These are phyloP conservation scores for Venturia aucupariae DNA, from an alignment of 2,329 filamentous ascomycete species.

Conservation along the genomic window DNA sequence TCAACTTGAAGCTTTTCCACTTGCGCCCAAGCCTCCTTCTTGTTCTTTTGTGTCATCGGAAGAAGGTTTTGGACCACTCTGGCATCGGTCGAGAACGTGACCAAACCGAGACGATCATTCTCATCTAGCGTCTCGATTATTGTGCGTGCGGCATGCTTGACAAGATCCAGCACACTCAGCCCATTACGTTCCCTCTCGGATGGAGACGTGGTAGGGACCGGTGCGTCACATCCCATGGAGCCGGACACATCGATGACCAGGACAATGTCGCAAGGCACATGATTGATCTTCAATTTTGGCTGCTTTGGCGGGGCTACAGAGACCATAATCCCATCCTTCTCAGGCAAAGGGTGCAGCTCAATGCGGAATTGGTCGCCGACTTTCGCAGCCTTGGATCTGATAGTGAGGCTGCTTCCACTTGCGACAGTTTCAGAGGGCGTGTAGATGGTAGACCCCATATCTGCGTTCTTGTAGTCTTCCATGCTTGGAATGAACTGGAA, in stretches of 20 bases:
- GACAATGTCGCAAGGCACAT: constrained; percentile 49
- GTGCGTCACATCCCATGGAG: constrained; percentile 45
- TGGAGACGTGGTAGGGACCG: constrained; percentile 31
- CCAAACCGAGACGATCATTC: constrained; percentile 48
- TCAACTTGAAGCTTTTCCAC: constrained; percentile 36
- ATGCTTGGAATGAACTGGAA: background rate
- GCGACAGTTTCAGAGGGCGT: background rate
- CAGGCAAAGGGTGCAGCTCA: constrained; percentile 14
- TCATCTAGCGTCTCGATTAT: constrained; percentile 48
- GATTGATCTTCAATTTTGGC: constrained; percentile 17
- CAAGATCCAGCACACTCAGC: constrained; percentile 48
- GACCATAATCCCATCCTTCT: constrained; percentile 35
- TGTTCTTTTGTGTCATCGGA: constrained; percentile 40
- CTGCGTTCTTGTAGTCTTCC: background rate
- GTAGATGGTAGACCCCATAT: background rate
- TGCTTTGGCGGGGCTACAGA: constrained; percentile 37
- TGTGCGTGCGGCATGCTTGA: constrained; percentile 50
- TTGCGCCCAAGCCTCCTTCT: constrained; percentile 32
- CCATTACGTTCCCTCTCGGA: constrained; percentile 38
- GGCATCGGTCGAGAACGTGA: constrained; percentile 41
- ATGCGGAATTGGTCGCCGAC: background rate
- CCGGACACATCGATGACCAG: constrained; percentile 53
- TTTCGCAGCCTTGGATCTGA: background rate
- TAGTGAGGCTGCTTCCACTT: background rate
- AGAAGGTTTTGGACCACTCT: constrained; percentile 38